Evolutionary conservation across 257 asterid genomes (phyloP).

Genomic region (Henckelia pumila): DNA sequence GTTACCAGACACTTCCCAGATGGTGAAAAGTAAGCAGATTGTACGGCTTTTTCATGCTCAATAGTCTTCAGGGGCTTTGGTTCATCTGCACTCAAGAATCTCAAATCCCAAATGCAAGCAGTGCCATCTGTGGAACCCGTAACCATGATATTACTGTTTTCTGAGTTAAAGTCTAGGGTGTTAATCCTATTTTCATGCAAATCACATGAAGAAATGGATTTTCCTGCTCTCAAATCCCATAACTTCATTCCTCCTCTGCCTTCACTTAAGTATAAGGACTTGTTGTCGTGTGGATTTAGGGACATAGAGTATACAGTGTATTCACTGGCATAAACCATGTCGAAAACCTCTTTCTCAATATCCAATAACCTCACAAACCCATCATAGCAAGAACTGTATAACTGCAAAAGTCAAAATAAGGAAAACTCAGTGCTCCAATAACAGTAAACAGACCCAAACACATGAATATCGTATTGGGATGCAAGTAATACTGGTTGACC

Average conservation of each 20-base stretch:
- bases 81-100: conserved; percentile 39
- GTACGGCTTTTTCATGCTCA: conserved; percentile 63
- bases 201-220: conserved; percentile 42
- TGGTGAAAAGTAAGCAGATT: conserved; percentile 89
- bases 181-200: conserved; percentile 71
- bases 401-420: conserved; percentile 45
- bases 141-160: conserved; percentile 56
- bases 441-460: conserved; percentile 11
- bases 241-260: conserved; percentile 51
- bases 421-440: conserved; percentile 12
- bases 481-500: not conserved
- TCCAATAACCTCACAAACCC: conserved; percentile 84
- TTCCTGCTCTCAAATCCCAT: conserved; percentile 76
- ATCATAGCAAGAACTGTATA: conserved; percentile 77
- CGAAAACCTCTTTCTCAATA: conserved; percentile 72
- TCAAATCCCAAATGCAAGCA: conserved; percentile 93
- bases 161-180: conserved; percentile 65
- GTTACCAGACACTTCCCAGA: conserved; percentile 80
- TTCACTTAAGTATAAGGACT: conserved; percentile 62
- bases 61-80: conserved; percentile 45
- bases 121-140: conserved; percentile 82
- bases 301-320: conserved; percentile 48
- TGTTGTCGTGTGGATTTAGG: conserved; percentile 41
- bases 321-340: conserved; percentile 51
- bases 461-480: not conserved